A percentile compares a stretch with the other conserved stretches of the same genome.
Evolutionary conservation across 345 rosid genomes (phyloP).

Genomic region (Aquilaria yunnanensis): DNA sequence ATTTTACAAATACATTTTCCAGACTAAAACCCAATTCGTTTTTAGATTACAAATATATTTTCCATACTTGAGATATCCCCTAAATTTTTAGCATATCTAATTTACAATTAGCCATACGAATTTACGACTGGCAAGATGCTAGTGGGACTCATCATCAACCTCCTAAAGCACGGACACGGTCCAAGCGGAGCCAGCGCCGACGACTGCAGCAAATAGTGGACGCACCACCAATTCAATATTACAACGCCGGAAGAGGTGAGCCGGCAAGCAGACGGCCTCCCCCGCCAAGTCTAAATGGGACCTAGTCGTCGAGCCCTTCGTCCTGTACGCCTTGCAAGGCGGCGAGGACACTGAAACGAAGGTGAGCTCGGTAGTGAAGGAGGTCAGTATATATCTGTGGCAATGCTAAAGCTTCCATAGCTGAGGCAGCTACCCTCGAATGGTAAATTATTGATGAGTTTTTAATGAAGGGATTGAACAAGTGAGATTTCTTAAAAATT

Average conservation of each 20-base stretch:
- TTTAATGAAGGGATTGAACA: no score
- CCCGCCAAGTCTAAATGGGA: constrained; percentile 53
- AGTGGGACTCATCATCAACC: constrained; percentile 43
- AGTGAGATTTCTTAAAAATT: no score
- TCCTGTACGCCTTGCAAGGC: constrained; percentile 37
- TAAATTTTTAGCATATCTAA: no score
- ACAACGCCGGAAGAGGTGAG: constrained; percentile 46
- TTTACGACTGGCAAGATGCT: no score
- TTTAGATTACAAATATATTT: no score
- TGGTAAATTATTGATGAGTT: no score
- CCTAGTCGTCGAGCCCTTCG: constrained; percentile 32
- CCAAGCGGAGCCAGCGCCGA: constrained; percentile 72
- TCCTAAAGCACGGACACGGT: constrained; percentile 56
- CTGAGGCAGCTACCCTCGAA: no score
- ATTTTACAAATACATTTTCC: no score
- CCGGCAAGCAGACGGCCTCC: constrained; percentile 62
- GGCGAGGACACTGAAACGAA: constrained; percentile 60
- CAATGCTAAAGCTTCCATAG: no score
- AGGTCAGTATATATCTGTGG: constrained; percentile 13
- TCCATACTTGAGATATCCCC: no score
- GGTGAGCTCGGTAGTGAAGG: constrained; percentile 68
- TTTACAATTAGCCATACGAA: no score
- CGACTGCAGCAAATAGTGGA: constrained; percentile 77
- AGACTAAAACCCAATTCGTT: no score
- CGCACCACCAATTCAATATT: constrained; percentile 61